Evolutionary conservation across 305 asterid genomes (phyloP).

Genomic region (Rubia balearica): DNA sequence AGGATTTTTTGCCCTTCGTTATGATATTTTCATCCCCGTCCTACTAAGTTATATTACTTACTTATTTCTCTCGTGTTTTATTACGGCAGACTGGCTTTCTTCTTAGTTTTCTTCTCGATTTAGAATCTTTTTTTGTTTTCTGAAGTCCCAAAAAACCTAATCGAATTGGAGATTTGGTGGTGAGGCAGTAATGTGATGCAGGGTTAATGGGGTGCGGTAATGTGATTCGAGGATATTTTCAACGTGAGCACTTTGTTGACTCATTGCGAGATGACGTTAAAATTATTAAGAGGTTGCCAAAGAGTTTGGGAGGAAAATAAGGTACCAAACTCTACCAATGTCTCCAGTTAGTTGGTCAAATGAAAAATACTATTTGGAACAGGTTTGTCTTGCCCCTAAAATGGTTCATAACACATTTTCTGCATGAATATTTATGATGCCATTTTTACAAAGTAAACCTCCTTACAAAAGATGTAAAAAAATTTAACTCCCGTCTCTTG

Average conservation of each 20-base stretch:
- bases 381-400: slow-evolving; percentile 39
- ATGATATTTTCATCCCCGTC: neutral
- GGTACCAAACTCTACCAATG: slow-evolving; percentile 66
- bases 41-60: slow-evolving; percentile 2
- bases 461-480: neutral
- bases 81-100: slow-evolving; percentile 76
- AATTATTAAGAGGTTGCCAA: slow-evolving; percentile 77
- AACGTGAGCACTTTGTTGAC: slow-evolving; percentile 85
- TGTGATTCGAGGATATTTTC: slow-evolving; percentile 92
- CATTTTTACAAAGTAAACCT: neutral
- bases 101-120: no score
- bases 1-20: slow-evolving; percentile 8
- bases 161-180: no score
- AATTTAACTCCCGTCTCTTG: no score
- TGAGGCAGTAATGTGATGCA: no score
- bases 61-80: slow-evolving; percentile 9
- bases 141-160: no score
- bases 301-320: slow-evolving; percentile 56
- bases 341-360: slow-evolving; percentile 99
- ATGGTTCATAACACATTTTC: slow-evolving; percentile 7
- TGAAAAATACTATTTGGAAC: slow-evolving; percentile 88
- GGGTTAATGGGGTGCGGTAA: no score
- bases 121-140: no score
- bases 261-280: slow-evolving; percentile 91
- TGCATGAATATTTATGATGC: neutral